Percentiles rank a stretch among this genome's conserved stretches.
phyloP scores from a whole-genome alignment of 257 asterid genomes.

The Perilla frutescens region DNA sequence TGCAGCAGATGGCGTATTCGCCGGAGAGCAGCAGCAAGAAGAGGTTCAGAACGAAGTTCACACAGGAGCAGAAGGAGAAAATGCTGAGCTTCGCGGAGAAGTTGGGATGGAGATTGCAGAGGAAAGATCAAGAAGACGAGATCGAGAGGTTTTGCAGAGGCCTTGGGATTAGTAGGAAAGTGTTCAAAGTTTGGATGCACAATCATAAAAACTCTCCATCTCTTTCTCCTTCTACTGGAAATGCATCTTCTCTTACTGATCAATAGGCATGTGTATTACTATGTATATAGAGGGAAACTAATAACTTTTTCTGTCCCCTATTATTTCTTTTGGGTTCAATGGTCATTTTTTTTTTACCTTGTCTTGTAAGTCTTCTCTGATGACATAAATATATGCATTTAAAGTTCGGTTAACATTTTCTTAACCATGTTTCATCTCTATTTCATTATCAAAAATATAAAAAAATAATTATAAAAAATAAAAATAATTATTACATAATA shows the following conservation, averaged over 20 bases:
- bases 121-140: constrained; percentile 66
- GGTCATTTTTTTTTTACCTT: too few species aligned
- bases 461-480: too few species aligned
- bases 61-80: constrained; percentile 68
- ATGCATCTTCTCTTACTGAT: constrained; percentile 64
- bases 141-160: constrained; percentile 70
- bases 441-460: too few species aligned
- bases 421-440: too few species aligned
- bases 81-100: constrained; percentile 75
- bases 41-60: constrained; percentile 70
- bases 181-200: constrained; percentile 87
- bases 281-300: too few species aligned
- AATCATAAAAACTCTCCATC: constrained; percentile 61
- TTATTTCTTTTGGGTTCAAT: too few species aligned
- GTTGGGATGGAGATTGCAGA: constrained; percentile 69
- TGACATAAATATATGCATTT: too few species aligned
- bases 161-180: constrained; percentile 68
- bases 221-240: constrained; percentile 43
- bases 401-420: too few species aligned
- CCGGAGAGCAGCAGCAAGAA: constrained; percentile 55
- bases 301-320: too few species aligned
- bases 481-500: too few species aligned
- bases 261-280: constrained; percentile 24
- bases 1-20: constrained; percentile 21
- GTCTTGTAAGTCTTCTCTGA: too few species aligned